phyloP scores from a whole-genome alignment of 176 grass and related monocot genomes.

The Elymus sibiricus region DNA sequence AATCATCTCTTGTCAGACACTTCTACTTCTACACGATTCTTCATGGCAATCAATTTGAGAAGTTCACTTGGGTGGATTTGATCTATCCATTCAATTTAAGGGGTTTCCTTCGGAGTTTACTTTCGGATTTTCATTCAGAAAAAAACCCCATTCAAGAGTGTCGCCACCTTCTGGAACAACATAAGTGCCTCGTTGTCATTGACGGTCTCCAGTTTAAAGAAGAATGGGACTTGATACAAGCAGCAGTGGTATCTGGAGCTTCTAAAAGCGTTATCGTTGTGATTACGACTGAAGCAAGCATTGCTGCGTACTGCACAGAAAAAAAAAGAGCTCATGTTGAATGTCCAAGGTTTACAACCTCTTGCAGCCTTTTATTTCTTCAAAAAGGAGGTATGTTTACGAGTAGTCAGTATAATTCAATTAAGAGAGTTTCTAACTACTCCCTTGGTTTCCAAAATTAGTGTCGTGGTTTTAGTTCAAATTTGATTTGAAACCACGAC shows the following conservation, averaged over 20 bases:
- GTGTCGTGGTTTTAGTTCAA: too few species aligned
- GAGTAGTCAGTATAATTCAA: too few species aligned
- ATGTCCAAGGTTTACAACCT: background rate
- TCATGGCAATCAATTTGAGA: background rate
- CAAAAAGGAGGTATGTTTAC: background rate
- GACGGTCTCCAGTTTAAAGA: background rate
- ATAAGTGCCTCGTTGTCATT: background rate
- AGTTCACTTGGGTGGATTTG: background rate
- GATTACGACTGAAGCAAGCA: background rate
- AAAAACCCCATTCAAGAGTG: background rate
- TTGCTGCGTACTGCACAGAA: background rate
- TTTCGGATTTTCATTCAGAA: background rate
- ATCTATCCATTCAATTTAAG: background rate
- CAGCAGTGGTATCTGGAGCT: background rate
- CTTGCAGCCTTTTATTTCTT: background rate
- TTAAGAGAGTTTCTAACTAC: too few species aligned
- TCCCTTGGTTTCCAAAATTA: too few species aligned
- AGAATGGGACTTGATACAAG: background rate
- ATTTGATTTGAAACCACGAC: too few species aligned
- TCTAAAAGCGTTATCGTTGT: background rate
- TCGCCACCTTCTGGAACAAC: background rate
- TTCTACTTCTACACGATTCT: background rate
- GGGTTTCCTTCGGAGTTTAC: background rate
- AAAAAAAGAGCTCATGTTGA: background rate
- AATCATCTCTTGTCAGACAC: background rate